Evolutionary conservation across 768 basidiomycete species (phyloP).

Genomic region (Tylopilus subfusipes): DNA sequence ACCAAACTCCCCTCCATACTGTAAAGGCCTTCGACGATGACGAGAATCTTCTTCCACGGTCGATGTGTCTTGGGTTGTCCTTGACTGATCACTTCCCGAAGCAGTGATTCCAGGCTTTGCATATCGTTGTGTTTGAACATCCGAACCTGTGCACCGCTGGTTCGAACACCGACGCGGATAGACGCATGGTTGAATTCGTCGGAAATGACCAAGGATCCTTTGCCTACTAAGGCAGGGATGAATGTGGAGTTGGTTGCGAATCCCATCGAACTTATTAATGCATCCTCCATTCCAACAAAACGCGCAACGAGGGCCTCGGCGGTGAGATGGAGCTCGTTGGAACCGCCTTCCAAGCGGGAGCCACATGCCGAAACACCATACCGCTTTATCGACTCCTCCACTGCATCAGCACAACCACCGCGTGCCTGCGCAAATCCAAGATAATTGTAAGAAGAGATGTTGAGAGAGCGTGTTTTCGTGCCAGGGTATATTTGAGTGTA

Average conservation of each 20-base stretch:
- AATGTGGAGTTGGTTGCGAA: slow-evolving; percentile 93
- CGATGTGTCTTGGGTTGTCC: slow-evolving; percentile 96
- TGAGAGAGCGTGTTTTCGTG: slow-evolving; percentile 80
- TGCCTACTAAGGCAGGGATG: slow-evolving; percentile 85
- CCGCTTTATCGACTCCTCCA: slow-evolving; percentile 74
- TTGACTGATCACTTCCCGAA: slow-evolving; percentile 92
- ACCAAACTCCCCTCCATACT: slow-evolving; percentile 98
- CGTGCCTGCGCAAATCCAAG: slow-evolving; percentile 94
- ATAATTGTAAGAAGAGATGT: slow-evolving; percentile 98
- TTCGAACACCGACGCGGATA: slow-evolving; percentile 87
- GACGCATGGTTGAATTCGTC: slow-evolving; percentile 97
- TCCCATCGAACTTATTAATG: slow-evolving; percentile 93
- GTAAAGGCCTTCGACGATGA: slow-evolving; percentile 94
- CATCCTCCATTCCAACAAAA: slow-evolving; percentile 88
- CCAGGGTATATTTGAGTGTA: slow-evolving; percentile 75
- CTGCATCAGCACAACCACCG: slow-evolving; percentile 93
- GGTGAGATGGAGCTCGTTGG: slow-evolving; percentile 75
- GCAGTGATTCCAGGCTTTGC: slow-evolving; percentile 69
- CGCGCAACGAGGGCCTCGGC: slow-evolving; percentile 85
- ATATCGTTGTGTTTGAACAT: slow-evolving; percentile 99
- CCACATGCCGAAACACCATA: slow-evolving; percentile 82
- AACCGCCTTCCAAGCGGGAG: slow-evolving; percentile 78
- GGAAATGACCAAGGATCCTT: slow-evolving; percentile 92
- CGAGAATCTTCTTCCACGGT: slow-evolving; percentile 98
- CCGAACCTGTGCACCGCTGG: slow-evolving; percentile 84